Evolutionary conservation across 2,329 filamentous ascomycete species (phyloP).

Genomic region (Reticulascus tulasneorum): DNA sequence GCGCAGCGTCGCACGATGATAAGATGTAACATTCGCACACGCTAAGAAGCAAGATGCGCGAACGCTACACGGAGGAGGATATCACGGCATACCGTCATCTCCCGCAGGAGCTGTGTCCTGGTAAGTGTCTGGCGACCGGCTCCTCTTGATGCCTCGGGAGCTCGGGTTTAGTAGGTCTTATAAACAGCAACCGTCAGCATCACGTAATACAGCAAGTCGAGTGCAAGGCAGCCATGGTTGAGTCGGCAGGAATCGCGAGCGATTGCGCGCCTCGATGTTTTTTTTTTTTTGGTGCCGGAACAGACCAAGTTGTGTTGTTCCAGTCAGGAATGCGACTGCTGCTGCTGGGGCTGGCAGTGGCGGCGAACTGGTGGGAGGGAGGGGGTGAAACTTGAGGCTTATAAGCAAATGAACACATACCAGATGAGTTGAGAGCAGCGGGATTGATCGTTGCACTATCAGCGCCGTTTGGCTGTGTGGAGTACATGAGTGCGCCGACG

Average conservation of each 20-base stretch:
- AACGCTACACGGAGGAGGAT: slow-evolving; percentile 21
- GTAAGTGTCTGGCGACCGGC: slow-evolving; percentile 68
- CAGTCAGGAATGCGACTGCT: slow-evolving; percentile 15
- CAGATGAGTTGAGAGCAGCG: slow-evolving; percentile 75
- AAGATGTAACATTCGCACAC: slow-evolving; percentile 25
- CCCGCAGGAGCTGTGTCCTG: slow-evolving; percentile 52
- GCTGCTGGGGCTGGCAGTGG: slow-evolving; percentile 4
- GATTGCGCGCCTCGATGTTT: slow-evolving; percentile 5
- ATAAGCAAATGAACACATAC: slow-evolving; percentile 47
- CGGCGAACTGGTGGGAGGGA: slow-evolving; percentile 2
- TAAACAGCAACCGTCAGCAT: slow-evolving; percentile 25
- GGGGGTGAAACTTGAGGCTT: slow-evolving; percentile 5
- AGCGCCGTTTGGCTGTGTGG: slow-evolving; percentile 67
- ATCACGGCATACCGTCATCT: slow-evolving; percentile 64
- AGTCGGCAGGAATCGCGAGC: neutral
- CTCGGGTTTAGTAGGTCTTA: slow-evolving; percentile 49
- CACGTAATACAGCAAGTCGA: slow-evolving; percentile 8
- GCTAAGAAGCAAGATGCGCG: slow-evolving; percentile 6
- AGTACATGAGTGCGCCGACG: slow-evolving; percentile 43
- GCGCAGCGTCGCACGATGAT: slow-evolving; percentile 26
- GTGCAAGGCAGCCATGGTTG: slow-evolving; percentile 8
- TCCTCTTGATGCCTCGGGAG: slow-evolving; percentile 72
- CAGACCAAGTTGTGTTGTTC: slow-evolving; percentile 4
- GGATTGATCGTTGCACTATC: slow-evolving; percentile 89
- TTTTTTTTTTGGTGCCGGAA: slow-evolving; percentile 4